Conservation (phyloP, 2,329 filamentous ascomycete genomes). For the Neodidymelliopsis sp. region DNA sequence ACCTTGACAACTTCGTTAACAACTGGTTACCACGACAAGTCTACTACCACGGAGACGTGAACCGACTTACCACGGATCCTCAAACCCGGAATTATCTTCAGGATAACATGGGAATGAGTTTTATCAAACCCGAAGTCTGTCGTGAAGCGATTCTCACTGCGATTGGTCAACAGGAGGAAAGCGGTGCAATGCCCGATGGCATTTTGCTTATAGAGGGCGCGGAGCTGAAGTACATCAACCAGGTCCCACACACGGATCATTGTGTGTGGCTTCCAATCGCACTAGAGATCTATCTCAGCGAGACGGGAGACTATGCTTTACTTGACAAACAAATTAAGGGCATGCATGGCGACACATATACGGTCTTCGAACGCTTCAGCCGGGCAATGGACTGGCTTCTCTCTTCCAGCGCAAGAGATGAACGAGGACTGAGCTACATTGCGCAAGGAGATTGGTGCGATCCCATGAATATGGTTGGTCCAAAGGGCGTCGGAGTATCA, state of each 20-base stretch:
- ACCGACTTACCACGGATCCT: constrained; percentile 65
- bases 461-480: constrained; percentile 69
- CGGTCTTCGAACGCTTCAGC: constrained; percentile 63
- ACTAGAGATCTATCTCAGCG: constrained; percentile 62
- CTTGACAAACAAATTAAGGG: constrained; percentile 56
- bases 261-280: constrained; percentile 66
- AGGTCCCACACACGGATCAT: constrained; percentile 67
- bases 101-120: constrained; percentile 69
- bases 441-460: constrained; percentile 68
- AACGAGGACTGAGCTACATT: constrained; percentile 64
- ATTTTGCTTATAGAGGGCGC: constrained; percentile 62
- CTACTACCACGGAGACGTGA: constrained; percentile 67
- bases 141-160: constrained; percentile 59
- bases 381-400: constrained; percentile 67
- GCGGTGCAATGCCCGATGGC: constrained; percentile 66
- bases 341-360: constrained; percentile 55
- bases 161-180: constrained; percentile 62
- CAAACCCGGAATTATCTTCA: constrained; percentile 67
- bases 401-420: constrained; percentile 54
- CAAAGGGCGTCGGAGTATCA: constrained; percentile 64
- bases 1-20: constrained; percentile 66
- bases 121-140: constrained; percentile 60
- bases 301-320: constrained; percentile 62
- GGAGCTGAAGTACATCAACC: constrained; percentile 68
- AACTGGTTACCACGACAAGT: constrained; percentile 66